phyloP scores from a whole-genome alignment of 306 rosid genomes.

The Begonia fuchsioides region DNA sequence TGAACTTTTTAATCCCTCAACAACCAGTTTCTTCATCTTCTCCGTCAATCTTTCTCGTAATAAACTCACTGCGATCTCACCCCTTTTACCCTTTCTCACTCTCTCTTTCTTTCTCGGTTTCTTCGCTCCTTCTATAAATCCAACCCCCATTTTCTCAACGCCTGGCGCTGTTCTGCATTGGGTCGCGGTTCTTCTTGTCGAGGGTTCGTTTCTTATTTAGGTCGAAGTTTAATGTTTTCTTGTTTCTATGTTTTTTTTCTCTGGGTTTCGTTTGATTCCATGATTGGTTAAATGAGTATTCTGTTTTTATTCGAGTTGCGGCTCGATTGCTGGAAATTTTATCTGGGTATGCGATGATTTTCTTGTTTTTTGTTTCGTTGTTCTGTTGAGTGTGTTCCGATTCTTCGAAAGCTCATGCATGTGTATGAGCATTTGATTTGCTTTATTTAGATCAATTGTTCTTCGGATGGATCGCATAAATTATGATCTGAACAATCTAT shows the following conservation, averaged over 20 bases:
- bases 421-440: background rate
- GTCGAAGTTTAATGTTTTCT: background rate
- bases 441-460: background rate
- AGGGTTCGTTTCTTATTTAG: background rate
- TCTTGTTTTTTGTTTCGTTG: background rate
- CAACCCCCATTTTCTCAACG: constrained; percentile 7
- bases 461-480: background rate
- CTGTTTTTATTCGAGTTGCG: background rate
- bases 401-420: background rate
- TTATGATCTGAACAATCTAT: too few relatives aligned
- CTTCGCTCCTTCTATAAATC: constrained; percentile 14
- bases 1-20: constrained; percentile 7
- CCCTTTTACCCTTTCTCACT: constrained; percentile 3
- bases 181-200: background rate
- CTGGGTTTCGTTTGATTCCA: constrained; percentile 3
- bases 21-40: constrained; percentile 25
- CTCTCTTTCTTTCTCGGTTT: constrained; percentile 29
- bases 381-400: background rate
- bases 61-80: constrained; percentile 12
- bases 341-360: constrained; percentile 5
- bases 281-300: background rate
- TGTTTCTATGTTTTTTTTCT: background rate
- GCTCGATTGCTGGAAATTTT: background rate
- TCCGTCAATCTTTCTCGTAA: constrained; percentile 26
- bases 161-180: background rate